Evolutionary conservation across 2,329 filamentous ascomycete genomes (phyloP), one percentile per base, ranked within the genome.

Genomic region (Cordyceps cateniannulata): DNA sequence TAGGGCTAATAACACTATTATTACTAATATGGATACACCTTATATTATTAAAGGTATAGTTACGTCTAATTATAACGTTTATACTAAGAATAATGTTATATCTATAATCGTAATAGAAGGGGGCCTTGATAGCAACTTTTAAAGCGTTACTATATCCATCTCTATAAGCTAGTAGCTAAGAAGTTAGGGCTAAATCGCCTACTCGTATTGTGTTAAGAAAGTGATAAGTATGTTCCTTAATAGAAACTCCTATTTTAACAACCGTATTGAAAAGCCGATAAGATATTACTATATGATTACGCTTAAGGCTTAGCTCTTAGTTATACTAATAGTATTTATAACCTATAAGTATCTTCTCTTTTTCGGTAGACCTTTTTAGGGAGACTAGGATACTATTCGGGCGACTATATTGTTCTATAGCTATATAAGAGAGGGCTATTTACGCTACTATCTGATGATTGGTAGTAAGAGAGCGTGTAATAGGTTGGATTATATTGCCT

Each of bases 31-130:
- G 85, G 63, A 98, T 89, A 64, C 87, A 82, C 70, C 87, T 89
- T 18, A 91, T 87, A 71, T 99, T 95, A 60, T 93, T 85, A 69
- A 98, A 88, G 29, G 86, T 87, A 73, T 92, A 97, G 68, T 91
- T 89, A 60, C 89, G 84, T 22, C 89, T 90, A 66, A 98, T 89
- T 59, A 87, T 83, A 3, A 96, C 90, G 65, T 95, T 87, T 66
- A 93, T 87, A 16, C 90, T 92, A 66, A 98, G 89, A 50, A 84
- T 83, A 67, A 98, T 89, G 72, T 98, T 98, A 76, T 96, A 98
- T 1, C 95, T 95, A 69, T 97, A 97, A 69, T 97, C 92, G 72
- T 93, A 97, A 52, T 82, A 87, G 72, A 99, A 98, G 0, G 93
- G 93, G 3, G 89, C 86, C 69, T 96, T 91, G 27, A 98, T 88